Evolutionary conservation across 129 eudicot species (phyloP).

Genomic region (Tagetes patula): DNA sequence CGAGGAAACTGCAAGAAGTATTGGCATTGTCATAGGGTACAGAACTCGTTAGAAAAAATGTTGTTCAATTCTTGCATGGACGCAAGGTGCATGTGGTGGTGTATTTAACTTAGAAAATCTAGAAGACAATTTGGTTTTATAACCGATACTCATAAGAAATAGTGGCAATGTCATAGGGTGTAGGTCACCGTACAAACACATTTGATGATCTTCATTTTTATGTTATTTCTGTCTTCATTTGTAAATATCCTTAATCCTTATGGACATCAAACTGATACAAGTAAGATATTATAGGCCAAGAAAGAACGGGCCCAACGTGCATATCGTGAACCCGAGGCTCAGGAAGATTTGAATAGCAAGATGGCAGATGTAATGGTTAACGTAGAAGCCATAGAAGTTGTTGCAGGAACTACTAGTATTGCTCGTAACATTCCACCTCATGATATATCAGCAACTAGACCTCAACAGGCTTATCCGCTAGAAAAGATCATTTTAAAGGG

Average conservation of each 20-base stretch:
- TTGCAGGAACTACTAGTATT: slow-evolving; percentile 27
- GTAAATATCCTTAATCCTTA: not conserved
- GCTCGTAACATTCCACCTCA: slow-evolving; percentile 79
- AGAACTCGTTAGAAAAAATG: not conserved
- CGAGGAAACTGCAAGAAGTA: not conserved
- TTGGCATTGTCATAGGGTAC: not conserved
- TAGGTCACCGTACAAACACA: not conserved
- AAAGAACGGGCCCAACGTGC: slow-evolving; percentile 38
- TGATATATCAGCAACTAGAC: slow-evolving; percentile 61
- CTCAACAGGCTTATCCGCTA: slow-evolving; percentile 71
- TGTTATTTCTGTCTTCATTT: not conserved
- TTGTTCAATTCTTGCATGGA: too few relatives aligned
- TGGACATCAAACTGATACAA: not conserved
- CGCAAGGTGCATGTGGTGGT: too few relatives aligned
- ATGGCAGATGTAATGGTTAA: slow-evolving; percentile 42
- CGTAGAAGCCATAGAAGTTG: slow-evolving; percentile 50
- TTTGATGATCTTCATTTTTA: not conserved
- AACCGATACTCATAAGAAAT: not conserved
- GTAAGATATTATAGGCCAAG: slow-evolving; percentile 34
- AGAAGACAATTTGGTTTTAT: too few relatives aligned
- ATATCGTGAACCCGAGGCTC: slow-evolving; percentile 42
- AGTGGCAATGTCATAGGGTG: not conserved
- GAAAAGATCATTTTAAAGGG: slow-evolving; percentile 67
- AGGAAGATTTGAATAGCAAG: slow-evolving; percentile 44
- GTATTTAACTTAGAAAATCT: too few relatives aligned